A percentile compares a stretch with the other conserved stretches of the same genome.
These are phyloP conservation scores for Fusarium stilboides DNA, from an alignment of 2,329 filamentous ascomycete genomes.

Conservation along the genomic window DNA sequence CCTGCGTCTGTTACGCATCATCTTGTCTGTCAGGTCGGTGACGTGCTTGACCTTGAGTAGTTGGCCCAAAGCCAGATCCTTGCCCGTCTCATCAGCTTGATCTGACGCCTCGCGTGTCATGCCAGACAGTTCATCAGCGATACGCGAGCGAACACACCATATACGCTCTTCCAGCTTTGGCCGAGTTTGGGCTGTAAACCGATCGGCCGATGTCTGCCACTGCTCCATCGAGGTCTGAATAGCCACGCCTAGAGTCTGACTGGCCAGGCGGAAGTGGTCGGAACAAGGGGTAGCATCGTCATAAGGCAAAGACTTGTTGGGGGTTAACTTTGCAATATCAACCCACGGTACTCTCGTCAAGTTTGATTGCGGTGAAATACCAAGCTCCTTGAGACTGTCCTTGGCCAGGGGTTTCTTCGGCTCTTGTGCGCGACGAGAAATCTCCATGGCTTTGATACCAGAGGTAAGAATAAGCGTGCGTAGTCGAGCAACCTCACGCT, in stretches of 20 bases:
- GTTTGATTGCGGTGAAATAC: conserved; percentile 44
- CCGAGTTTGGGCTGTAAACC: conserved; percentile 71
- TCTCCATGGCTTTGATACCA: conserved; percentile 91
- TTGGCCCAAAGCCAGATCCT: conserved; percentile 82
- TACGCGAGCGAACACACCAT: conserved; percentile 62
- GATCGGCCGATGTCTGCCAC: conserved; percentile 73
- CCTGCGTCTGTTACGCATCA: conserved; percentile 77
- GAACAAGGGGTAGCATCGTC: conserved; percentile 57
- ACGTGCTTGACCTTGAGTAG: conserved; percentile 86
- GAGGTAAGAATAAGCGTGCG: conserved; percentile 83
- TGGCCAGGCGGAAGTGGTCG: conserved; percentile 67
- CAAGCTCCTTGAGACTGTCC: conserved; percentile 31
- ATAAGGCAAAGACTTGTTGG: conserved; percentile 53
- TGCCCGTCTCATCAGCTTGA: conserved; percentile 83
- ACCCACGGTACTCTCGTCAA: conserved; percentile 56
- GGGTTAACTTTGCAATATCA: conserved; percentile 61
- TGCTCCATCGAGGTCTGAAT: conserved; percentile 64
- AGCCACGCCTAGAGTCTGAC: conserved; percentile 64
- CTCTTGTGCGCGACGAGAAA: conserved; percentile 75
- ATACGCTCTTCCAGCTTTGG: conserved; percentile 67
- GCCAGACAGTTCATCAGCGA: conserved; percentile 68
- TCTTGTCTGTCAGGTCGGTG: conserved; percentile 82
- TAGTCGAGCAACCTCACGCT: conserved; percentile 85
- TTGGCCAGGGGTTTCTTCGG: conserved; percentile 55
- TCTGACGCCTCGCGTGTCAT: conserved; percentile 79